These are phyloP conservation scores for Sclerospora graminicola DNA, from an alignment of 352 stramenopile genomes.

Conservation along the genomic window DNA sequence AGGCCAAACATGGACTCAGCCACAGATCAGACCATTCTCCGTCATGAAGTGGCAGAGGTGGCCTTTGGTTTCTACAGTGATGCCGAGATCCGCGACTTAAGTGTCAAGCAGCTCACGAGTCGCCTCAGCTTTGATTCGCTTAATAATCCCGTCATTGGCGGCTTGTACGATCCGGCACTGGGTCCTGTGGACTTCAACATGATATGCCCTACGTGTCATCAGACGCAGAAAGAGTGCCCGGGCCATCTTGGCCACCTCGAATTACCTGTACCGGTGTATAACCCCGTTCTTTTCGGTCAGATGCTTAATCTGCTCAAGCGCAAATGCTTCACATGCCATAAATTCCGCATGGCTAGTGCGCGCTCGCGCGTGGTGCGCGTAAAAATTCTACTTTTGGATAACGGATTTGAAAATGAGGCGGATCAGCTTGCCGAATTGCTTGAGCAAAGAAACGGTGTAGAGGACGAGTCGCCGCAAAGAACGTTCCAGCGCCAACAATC, in stretches of 20 bases:
- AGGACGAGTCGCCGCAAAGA: conserved; percentile 61
- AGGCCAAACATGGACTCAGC: conserved; percentile 54
- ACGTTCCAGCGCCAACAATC: conserved; percentile 75
- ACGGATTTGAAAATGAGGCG: conserved; percentile 78
- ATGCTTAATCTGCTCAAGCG: conserved; percentile 93
- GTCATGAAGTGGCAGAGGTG: conserved; percentile 87
- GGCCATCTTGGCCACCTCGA: conserved; percentile 99
- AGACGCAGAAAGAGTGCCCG: conserved; percentile 92
- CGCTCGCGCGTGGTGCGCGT: conserved; percentile 73
- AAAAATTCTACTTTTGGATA: conserved; percentile 89
- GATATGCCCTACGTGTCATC: conserved; percentile 94
- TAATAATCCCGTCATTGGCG: conserved; percentile 90
- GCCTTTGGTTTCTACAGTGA: conserved; percentile 96
- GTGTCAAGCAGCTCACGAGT: conserved; percentile 94
- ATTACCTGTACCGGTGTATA: conserved; percentile 96
- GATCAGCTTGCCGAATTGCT: conserved; percentile 64
- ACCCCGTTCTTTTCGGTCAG: conserved; percentile 93
- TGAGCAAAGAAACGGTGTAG: conserved; percentile 80
- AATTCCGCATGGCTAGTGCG: conserved; percentile 82
- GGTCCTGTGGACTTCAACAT: conserved; percentile 88
- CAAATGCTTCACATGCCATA: conserved; percentile 99
- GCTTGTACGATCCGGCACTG: conserved; percentile 95
- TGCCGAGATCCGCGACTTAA: conserved; percentile 93
- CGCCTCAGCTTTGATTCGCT: conserved; percentile 92
- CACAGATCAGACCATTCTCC: conserved; percentile 86